phyloP scores from a whole-genome alignment of 2,329 filamentous ascomycete genomes.

The Mollisiaceae sp. region DNA sequence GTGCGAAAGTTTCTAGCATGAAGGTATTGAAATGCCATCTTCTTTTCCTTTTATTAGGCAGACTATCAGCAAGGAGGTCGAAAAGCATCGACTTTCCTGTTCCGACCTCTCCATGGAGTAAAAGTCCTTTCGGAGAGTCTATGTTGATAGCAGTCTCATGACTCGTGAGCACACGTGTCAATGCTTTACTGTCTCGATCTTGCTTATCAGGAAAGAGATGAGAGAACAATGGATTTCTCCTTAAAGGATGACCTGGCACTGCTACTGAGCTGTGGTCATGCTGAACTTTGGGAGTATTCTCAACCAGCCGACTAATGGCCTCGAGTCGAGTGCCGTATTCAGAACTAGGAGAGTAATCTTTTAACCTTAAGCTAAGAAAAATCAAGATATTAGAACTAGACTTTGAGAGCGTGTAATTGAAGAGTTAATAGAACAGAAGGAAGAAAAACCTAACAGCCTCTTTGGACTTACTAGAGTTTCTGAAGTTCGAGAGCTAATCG shows the following conservation, averaged over 20 bases:
- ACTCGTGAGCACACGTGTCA: conserved; percentile 71
- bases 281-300: conserved; percentile 38
- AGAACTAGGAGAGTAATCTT: conserved; percentile 75
- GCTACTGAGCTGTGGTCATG: conserved; percentile 50
- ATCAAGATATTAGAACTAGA: not conserved
- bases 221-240: conserved; percentile 62
- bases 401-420: not conserved
- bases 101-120: conserved; percentile 82
- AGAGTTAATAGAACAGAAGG: not conserved
- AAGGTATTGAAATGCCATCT: conserved; percentile 87
- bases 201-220: conserved; percentile 63
- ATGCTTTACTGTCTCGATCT: conserved; percentile 62
- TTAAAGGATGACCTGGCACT: conserved; percentile 58
- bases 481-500: conserved; percentile 77
- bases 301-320: conserved; percentile 58
- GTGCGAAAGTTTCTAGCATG: conserved; percentile 78
- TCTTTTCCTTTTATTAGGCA: conserved; percentile 74
- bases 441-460: not conserved
- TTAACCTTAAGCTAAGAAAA: conserved; percentile 54
- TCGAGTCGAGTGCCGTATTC: conserved; percentile 72
- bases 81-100: conserved; percentile 87
- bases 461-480: conserved; percentile 65
- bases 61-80: conserved; percentile 77
- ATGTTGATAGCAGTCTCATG: conserved; percentile 75
- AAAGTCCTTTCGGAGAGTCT: conserved; percentile 74